Evolutionary conservation across 495 filamentous ascomycete genomes (phyloP).

Genomic region (Rhypophila decipiens): DNA sequence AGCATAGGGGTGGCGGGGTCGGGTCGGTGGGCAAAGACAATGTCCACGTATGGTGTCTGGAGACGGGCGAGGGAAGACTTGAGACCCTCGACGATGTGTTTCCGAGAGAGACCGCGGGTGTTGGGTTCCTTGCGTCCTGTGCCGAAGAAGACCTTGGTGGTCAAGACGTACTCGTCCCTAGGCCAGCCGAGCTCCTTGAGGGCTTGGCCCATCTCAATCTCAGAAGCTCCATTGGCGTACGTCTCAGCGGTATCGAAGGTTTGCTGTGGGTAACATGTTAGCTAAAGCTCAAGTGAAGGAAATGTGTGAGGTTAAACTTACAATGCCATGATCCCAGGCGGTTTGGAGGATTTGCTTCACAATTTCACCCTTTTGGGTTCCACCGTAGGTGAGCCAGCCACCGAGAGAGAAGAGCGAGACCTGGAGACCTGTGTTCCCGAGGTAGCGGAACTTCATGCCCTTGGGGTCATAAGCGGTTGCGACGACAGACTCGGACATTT

Average conservation of each 20-base stretch:
- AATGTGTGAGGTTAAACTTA: conserved; percentile 10
- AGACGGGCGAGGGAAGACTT: conserved; percentile 61
- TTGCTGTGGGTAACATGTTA: conserved; percentile 17
- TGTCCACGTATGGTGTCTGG: conserved; percentile 68
- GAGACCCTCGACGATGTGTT: conserved; percentile 55
- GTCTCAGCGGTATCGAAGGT: conserved; percentile 59
- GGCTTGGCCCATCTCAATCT: conserved; percentile 67
- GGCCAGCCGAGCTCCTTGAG: conserved; percentile 66
- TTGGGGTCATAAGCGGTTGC: conserved; percentile 42
- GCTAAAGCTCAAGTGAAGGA: background rate
- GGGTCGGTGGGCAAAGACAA: conserved; percentile 80
- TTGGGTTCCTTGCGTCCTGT: conserved; percentile 43
- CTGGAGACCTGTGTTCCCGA: conserved; percentile 62
- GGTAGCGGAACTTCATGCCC: conserved; percentile 61
- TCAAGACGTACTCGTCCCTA: conserved; percentile 75
- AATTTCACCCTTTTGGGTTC: conserved; percentile 36
- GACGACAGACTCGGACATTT: conserved; percentile 23
- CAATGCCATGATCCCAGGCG: conserved; percentile 49
- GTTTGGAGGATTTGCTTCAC: conserved; percentile 38
- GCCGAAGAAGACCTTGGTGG: conserved; percentile 61
- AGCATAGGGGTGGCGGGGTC: conserved; percentile 81
- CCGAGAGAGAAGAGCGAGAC: conserved; percentile 63
- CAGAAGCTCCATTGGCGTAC: conserved; percentile 63
- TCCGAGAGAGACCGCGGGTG: conserved; percentile 71
- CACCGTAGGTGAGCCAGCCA: conserved; percentile 48